Evolutionary conservation across 768 basidiomycete species (phyloP).

Genomic region (Hericium erinaceus): DNA sequence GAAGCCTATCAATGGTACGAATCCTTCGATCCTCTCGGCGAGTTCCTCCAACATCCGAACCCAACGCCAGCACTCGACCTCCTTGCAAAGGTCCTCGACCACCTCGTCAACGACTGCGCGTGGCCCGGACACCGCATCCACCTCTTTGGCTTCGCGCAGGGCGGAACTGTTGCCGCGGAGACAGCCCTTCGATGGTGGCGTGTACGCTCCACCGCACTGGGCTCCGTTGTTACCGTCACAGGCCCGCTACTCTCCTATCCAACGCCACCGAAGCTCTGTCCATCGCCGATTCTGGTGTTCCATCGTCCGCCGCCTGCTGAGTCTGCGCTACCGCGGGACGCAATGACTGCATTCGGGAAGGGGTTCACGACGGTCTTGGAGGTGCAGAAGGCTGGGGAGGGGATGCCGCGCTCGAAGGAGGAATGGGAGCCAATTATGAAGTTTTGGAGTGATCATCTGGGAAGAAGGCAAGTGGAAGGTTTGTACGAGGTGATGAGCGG

Average conservation of each 20-base stretch:
- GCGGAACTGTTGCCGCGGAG: slow-evolving; percentile 71
- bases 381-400: slow-evolving; percentile 36
- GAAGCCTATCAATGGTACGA: slow-evolving; percentile 81
- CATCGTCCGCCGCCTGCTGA: slow-evolving; percentile 43
- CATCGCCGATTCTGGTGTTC: slow-evolving; percentile 55
- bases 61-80: slow-evolving; percentile 59
- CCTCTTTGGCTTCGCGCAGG: slow-evolving; percentile 83
- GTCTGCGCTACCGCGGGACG: slow-evolving; percentile 32
- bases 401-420: slow-evolving; percentile 67
- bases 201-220: slow-evolving; percentile 30
- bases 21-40: slow-evolving; percentile 75
- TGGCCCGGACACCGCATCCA: slow-evolving; percentile 73
- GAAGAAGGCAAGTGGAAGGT: slow-evolving; percentile 45
- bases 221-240: slow-evolving; percentile 57
- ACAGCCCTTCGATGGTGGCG: slow-evolving; percentile 45
- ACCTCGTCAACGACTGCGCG: slow-evolving; percentile 48
- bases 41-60: slow-evolving; percentile 58
- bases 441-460: slow-evolving; percentile 72
- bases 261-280: slow-evolving; percentile 38
- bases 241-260: slow-evolving; percentile 78
- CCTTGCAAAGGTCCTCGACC: slow-evolving; percentile 39
- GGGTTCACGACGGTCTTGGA: slow-evolving; percentile 47
- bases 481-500: slow-evolving; percentile 59
- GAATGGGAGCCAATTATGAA: slow-evolving; percentile 84
- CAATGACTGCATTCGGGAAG: slow-evolving; percentile 46